A percentile compares a stretch with the other conserved stretches of the same genome.
phyloP scores from a whole-genome alignment of 768 basidiomycete species.

The Boletus rex-veris region DNA sequence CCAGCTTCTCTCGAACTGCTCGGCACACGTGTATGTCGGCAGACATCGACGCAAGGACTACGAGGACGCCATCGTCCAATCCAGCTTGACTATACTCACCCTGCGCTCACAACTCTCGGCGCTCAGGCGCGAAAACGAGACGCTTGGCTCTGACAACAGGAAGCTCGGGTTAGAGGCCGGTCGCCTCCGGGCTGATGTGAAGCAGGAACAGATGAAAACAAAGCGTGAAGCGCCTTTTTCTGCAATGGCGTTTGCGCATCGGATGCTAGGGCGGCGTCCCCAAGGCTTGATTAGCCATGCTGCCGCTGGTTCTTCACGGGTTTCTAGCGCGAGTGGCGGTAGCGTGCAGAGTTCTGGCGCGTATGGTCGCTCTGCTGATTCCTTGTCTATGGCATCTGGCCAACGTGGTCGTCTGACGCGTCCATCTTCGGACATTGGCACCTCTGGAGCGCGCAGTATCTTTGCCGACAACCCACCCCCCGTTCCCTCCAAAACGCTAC shows the following conservation, averaged over 20 bases:
- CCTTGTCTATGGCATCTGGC: background rate
- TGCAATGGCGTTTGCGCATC: background rate
- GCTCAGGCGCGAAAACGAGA: conserved; percentile 32
- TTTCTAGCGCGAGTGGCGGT: background rate
- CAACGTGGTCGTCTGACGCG: background rate
- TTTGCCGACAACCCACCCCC: conserved; percentile 28
- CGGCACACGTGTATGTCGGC: conserved; percentile 53
- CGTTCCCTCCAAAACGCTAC: conserved; percentile 10
- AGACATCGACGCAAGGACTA: conserved; percentile 20
- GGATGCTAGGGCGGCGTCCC: background rate
- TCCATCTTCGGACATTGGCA: background rate
- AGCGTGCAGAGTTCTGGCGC: background rate
- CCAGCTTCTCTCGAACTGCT: conserved; percentile 57
- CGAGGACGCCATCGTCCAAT: conserved; percentile 42
- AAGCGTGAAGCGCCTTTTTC: background rate
- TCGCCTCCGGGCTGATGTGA: conserved; percentile 13
- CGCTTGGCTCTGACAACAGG: conserved; percentile 23
- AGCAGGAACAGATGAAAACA: conserved; percentile 8
- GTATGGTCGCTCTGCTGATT: background rate
- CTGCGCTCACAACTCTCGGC: conserved; percentile 40
- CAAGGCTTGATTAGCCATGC: conserved; percentile 17
- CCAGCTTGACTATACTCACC: conserved; percentile 47
- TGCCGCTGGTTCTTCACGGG: conserved; percentile 23
- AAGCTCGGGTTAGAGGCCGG: conserved; percentile 26
- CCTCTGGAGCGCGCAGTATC: conserved; percentile 20